Percentiles rank a stretch among this genome's conserved stretches.
Evolutionary conservation across 352 stramenopile species (phyloP).

Genomic region (Pythium folliculosum): DNA sequence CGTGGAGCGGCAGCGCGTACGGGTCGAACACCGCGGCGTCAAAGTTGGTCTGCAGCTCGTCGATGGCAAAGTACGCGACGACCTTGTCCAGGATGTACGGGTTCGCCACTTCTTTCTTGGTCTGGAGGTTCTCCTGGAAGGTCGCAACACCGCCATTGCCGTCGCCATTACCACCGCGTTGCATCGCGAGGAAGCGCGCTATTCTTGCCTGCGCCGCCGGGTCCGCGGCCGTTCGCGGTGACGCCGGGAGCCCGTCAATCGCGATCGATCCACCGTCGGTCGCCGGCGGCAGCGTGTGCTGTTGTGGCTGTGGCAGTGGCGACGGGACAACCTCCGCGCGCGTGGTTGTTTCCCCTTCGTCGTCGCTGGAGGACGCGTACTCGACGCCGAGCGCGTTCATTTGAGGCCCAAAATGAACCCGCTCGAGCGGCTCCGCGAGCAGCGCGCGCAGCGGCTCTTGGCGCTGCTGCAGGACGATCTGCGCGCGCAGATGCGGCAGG

Average conservation of each 20-base stretch:
- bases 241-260: constrained; percentile 37
- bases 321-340: neutral
- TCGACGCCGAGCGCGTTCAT: constrained; percentile 44
- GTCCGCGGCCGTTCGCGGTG: constrained; percentile 29
- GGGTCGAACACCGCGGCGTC: constrained; percentile 65
- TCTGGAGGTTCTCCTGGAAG: constrained; percentile 73
- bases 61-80: constrained; percentile 85
- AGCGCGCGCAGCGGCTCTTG: constrained; percentile 61
- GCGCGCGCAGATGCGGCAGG: constrained; percentile 53
- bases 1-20: constrained; percentile 62
- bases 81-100: constrained; percentile 87
- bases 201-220: constrained; percentile 63
- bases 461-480: constrained; percentile 60
- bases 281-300: neutral
- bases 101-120: constrained; percentile 86
- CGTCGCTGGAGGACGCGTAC: constrained; percentile 43
- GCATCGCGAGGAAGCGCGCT: constrained; percentile 52
- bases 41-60: constrained; percentile 82
- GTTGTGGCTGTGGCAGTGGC: neutral
- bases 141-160: neutral
- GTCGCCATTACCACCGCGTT: constrained; percentile 20
- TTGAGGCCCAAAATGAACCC: constrained; percentile 31
- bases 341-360: constrained; percentile 17
- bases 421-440: constrained; percentile 66
- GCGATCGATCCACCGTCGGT: constrained; percentile 8